phyloP scores from a whole-genome alignment of 2,329 filamentous ascomycete genomes.

The Penicillium sp. region DNA sequence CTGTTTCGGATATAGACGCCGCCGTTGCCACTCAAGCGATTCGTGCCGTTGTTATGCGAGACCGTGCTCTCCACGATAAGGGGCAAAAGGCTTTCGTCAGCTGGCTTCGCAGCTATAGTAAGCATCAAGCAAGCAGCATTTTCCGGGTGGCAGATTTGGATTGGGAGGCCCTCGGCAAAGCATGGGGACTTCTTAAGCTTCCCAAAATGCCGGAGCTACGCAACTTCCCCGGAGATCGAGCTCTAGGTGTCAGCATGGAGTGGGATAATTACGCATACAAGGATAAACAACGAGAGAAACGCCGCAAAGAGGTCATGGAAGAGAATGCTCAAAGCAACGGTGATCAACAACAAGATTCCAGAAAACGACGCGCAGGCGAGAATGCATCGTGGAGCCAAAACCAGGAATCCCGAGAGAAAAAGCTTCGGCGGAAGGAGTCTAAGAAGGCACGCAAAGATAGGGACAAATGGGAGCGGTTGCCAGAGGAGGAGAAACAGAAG shows the following conservation, averaged over 20 bases:
- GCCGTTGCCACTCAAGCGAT: conserved; percentile 58
- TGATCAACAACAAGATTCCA: conserved; percentile 39
- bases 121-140: conserved; percentile 86
- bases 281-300: conserved; percentile 68
- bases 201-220: conserved; percentile 92
- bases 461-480: conserved; percentile 62
- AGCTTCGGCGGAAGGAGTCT: conserved; percentile 62
- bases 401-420: conserved; percentile 62
- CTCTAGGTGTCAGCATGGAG: conserved; percentile 56
- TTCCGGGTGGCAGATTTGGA: conserved; percentile 79
- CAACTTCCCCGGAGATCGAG: conserved; percentile 66
- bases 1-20: conserved; percentile 62
- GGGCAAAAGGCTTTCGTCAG: conserved; percentile 89
- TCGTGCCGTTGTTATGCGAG: conserved; percentile 54
- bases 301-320: conserved; percentile 56
- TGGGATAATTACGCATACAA: conserved; percentile 68
- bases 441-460: conserved; percentile 63
- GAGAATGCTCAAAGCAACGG: conserved; percentile 44
- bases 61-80: conserved; percentile 75
- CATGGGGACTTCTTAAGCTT: conserved; percentile 81
- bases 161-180: conserved; percentile 75
- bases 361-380: conserved; percentile 57
- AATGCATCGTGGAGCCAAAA: conserved; percentile 71
- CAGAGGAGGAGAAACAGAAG: conserved; percentile 65
- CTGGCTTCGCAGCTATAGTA: conserved; percentile 87